Base-by-base conservation (phyloP, 1,284 basidiomycete species). In the Rhodotorula sp. region DNA sequence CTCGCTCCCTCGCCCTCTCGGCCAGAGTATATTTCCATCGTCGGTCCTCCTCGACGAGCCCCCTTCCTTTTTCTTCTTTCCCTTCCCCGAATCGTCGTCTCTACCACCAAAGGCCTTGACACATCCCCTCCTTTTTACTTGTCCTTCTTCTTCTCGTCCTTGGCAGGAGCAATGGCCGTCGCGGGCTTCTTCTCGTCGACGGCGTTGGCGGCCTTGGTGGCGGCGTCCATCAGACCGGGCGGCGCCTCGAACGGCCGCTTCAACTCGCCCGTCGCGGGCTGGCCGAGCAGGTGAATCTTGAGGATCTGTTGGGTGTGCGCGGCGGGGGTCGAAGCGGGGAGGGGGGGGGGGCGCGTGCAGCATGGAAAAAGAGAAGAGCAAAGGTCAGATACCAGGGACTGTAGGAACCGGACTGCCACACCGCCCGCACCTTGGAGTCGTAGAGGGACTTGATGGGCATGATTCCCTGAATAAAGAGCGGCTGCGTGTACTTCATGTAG, bases 171-270 rank as follows among this genome's bases (percentile, higher is more conserved):
- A 24, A 51, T 51, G 24, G 49, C 49, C 24, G 49, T 51, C 24
- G 49, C 22, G 12, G 22, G 24, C 49, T 51, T n/a, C 79, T 90
- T 90, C 75, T 91, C 85, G 53, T 80, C 80, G 78, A 89, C 89
- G 4, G 51, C 53, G 79, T 94, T 89, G 71, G 88, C 88, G 81
- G 95, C 91, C 20, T 92, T 91, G 80, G 88, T 86, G 45, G 91
- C 89, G 26, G 86, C 87, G 22, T 92, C 93, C 80, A 88, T 87
- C 46, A 91, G 88, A n/a, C 86, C 87, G 10, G 63, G 55, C 20
- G 81, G 80, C n/a, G 84, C 83, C 82, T 92, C 93, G 87, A 95
- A 97, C 1, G 95, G 95, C 75, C 95, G 85, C 83, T 93, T 88
- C 73, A 97, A 85, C 76, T 95, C 92, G 53, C 93, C 95, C 51